phyloP scores from a whole-genome alignment of 768 basidiomycete genomes.

The Kwoniella sp. region DNA sequence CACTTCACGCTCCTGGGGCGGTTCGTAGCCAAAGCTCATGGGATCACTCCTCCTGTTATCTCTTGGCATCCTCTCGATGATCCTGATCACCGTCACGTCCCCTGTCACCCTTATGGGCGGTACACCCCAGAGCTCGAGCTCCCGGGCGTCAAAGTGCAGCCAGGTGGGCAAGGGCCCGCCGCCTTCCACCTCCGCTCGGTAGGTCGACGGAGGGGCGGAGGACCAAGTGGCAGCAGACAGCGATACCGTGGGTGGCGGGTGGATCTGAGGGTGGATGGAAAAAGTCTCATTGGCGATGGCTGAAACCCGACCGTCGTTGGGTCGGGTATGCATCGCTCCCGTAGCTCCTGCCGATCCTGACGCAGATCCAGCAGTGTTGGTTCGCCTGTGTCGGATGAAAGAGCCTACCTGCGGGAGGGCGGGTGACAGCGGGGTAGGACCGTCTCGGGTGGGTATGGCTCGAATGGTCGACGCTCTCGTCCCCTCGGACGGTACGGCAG shows the following conservation, averaged over 20 bases:
- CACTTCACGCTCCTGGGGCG: constrained; percentile 45
- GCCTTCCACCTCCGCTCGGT: constrained; percentile 42
- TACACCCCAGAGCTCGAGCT: constrained; percentile 50
- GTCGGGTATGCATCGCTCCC: constrained; percentile 2
- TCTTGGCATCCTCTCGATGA: constrained; percentile 43
- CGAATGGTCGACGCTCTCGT: constrained; percentile 40
- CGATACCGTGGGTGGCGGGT: constrained; percentile 46
- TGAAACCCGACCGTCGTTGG: constrained; percentile 37
- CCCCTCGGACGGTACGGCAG: constrained; percentile 7
- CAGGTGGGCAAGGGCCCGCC: constrained; percentile 41
- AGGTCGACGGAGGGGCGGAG: constrained; percentile 45
- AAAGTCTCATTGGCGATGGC: constrained; percentile 48
- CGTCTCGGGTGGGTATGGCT: constrained; percentile 26
- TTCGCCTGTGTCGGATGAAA: constrained; percentile 33
- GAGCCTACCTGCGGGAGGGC: constrained; percentile 46
- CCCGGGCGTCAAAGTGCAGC: constrained; percentile 48
- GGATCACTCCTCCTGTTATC: constrained; percentile 44
- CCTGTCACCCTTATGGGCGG: constrained; percentile 33
- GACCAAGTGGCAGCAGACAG: constrained; percentile 49
- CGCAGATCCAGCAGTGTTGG: constrained; percentile 10
- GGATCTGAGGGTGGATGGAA: constrained; percentile 47
- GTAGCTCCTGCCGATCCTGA: constrained; percentile 12
- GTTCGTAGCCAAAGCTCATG: constrained; percentile 37
- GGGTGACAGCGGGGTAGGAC: constrained; percentile 34
- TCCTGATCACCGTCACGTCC: constrained; percentile 33